Conservation (phyloP, 2,329 filamentous ascomycete genomes). For the Orbilia quercus region DNA sequence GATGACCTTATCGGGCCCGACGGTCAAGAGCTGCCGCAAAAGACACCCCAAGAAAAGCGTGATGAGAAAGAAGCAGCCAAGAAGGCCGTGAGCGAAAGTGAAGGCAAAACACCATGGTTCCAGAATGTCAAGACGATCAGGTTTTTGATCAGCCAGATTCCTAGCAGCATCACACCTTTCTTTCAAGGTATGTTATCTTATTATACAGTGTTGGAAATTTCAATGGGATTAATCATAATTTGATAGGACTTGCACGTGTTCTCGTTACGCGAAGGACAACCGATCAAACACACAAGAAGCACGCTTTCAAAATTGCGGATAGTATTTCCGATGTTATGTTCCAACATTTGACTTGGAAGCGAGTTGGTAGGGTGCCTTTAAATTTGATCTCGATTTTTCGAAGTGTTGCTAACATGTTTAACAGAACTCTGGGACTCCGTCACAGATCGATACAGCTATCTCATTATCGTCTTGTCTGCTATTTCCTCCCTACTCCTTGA, state of each 20-base stretch:
- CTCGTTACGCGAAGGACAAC: slow-evolving; percentile 79
- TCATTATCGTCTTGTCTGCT: slow-evolving; percentile 81
- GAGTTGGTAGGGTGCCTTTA: slow-evolving; percentile 59
- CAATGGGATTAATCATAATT: slow-evolving; percentile 6
- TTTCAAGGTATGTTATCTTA: slow-evolving; percentile 71
- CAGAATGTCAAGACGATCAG: slow-evolving; percentile 83
- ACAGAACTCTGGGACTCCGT: slow-evolving; percentile 72
- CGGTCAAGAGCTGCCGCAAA: slow-evolving; percentile 52
- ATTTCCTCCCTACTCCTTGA: slow-evolving; percentile 84
- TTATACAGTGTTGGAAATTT: slow-evolving; percentile 12
- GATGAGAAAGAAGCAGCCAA: slow-evolving; percentile 60
- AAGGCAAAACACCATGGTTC: slow-evolving; percentile 66
- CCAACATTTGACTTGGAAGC: slow-evolving; percentile 60
- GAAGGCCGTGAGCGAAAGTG: slow-evolving; percentile 60
- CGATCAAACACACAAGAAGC: slow-evolving; percentile 73
- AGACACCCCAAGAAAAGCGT: slow-evolving; percentile 57
- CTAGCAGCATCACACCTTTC: slow-evolving; percentile 82
- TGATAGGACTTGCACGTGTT: slow-evolving; percentile 76
- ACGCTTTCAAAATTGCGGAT: slow-evolving; percentile 71
- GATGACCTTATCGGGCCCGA: slow-evolving; percentile 54
- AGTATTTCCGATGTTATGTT: slow-evolving; percentile 60
- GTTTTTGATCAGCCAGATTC: slow-evolving; percentile 80
- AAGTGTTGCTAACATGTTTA: slow-evolving; percentile 46
- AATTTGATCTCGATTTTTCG: not conserved
- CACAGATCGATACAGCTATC: slow-evolving; percentile 78